These are phyloP conservation scores for Pyrus betulifolia DNA, from an alignment of 306 rosid genomes.

Conservation along the genomic window DNA sequence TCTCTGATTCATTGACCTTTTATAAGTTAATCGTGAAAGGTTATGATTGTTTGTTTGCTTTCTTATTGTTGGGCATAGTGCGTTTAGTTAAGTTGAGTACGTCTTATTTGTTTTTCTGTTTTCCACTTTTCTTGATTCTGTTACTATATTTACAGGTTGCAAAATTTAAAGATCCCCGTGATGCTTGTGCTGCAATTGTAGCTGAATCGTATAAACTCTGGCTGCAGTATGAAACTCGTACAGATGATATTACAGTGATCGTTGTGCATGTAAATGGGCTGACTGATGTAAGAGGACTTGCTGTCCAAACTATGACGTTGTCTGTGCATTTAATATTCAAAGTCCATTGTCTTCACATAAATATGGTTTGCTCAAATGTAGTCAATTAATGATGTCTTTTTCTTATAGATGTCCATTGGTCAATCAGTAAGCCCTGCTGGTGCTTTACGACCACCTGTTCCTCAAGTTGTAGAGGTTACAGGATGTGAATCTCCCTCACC, in stretches of 20 bases:
- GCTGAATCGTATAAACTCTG: conserved; percentile 97
- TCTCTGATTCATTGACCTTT: not conserved
- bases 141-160: conserved; percentile 53
- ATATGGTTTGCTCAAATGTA: not conserved
- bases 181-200: conserved; percentile 98
- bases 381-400: conserved; percentile 19
- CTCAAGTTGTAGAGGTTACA: conserved; percentile 85
- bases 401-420: conserved; percentile 44
- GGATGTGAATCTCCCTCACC: conserved; percentile 94
- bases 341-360: not conserved
- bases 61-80: not conserved
- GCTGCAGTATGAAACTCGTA: conserved; percentile 98
- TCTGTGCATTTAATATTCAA: not conserved
- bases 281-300: conserved; percentile 49
- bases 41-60: not conserved
- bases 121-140: conserved; percentile 5
- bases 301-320: not conserved
- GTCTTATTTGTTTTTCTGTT: not conserved
- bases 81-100: not conserved
- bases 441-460: conserved; percentile 35
- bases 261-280: conserved; percentile 88
- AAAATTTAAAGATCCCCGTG: conserved; percentile 87
- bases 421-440: conserved; percentile 41
- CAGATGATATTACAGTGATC: conserved; percentile 94
- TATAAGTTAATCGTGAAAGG: not conserved